Percentiles rank a stretch among this genome's conserved stretches.
Conservation (phyloP, 2,329 filamentous ascomycete species). For the Tolypocladium inflatum region DNA sequence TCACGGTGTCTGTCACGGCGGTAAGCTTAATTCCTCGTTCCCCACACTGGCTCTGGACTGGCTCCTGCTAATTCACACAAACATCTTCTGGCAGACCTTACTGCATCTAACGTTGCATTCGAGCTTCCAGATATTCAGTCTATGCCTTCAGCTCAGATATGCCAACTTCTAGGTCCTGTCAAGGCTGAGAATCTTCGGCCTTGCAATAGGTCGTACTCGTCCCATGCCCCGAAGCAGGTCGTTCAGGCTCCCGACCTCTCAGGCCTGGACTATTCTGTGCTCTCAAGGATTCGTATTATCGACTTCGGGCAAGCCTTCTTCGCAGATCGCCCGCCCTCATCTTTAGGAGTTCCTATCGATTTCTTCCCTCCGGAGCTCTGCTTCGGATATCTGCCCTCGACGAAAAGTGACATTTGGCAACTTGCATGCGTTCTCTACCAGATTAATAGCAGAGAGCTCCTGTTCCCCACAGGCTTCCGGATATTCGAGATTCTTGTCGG, state of each 20-base stretch:
- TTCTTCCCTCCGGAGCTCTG: conserved; percentile 5
- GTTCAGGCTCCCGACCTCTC: neutral
- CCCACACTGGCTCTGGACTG: neutral
- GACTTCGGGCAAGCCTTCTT: conserved; percentile 5
- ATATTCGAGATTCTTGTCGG: conserved; percentile 4
- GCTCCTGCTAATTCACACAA: too few relatives aligned
- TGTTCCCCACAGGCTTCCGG: conserved; percentile 1
- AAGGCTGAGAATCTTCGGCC: conserved; percentile 1
- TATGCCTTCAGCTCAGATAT: neutral
- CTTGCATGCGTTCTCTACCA: conserved; percentile 4
- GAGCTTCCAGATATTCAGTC: conserved; percentile 1
- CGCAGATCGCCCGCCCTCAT: conserved; percentile 1
- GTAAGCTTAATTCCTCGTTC: neutral
- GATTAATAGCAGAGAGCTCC: neutral
- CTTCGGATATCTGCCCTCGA: conserved; percentile 3
- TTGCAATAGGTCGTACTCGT: neutral
- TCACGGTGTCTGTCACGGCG: conserved; percentile 5
- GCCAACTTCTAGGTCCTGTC: conserved; percentile 1
- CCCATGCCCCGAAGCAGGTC: conserved; percentile 4
- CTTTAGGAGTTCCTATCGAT: conserved; percentile 3
- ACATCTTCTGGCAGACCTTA: neutral
- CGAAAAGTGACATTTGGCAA: conserved; percentile 4
- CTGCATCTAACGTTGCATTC: neutral
- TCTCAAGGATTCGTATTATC: conserved; percentile 2
- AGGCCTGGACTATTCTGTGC: conserved; percentile 3